phyloP scores from a whole-genome alignment of 2,329 filamentous ascomycete genomes.

The Epicoccum nigrum region DNA sequence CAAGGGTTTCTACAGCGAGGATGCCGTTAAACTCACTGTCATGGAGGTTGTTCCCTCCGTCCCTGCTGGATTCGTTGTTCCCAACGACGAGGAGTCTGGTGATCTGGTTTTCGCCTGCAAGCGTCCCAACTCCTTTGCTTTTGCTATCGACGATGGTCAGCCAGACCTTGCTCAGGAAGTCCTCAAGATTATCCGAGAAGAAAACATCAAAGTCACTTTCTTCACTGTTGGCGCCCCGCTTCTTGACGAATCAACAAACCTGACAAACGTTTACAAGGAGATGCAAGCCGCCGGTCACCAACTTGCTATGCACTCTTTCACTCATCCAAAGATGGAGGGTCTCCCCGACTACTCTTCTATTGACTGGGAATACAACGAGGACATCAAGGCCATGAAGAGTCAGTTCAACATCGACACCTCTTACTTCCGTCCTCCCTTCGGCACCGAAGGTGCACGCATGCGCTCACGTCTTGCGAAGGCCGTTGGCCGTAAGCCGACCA shows the following conservation, averaged over 20 bases:
- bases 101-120: slow-evolving; percentile 68
- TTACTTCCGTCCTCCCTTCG: slow-evolving; percentile 74
- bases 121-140: slow-evolving; percentile 72
- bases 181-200: slow-evolving; percentile 65
- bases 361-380: slow-evolving; percentile 67
- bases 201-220: slow-evolving; percentile 70
- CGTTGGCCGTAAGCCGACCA: slow-evolving; percentile 56
- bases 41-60: slow-evolving; percentile 66
- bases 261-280: slow-evolving; percentile 68
- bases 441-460: slow-evolving; percentile 70
- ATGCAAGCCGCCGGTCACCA: slow-evolving; percentile 69
- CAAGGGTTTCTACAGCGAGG: slow-evolving; percentile 66
- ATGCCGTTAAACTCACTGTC: slow-evolving; percentile 58
- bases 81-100: slow-evolving; percentile 66
- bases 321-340: slow-evolving; percentile 70
- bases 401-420: slow-evolving; percentile 40
- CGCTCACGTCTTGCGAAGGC: slow-evolving; percentile 64
- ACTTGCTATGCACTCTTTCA: slow-evolving; percentile 71
- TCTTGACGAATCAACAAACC: slow-evolving; percentile 63
- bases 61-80: slow-evolving; percentile 59
- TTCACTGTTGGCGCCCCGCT: slow-evolving; percentile 72
- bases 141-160: slow-evolving; percentile 73
- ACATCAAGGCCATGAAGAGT: slow-evolving; percentile 57
- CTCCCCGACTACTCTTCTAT: slow-evolving; percentile 60
- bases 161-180: slow-evolving; percentile 65